A percentile compares a stretch with the other conserved stretches of the same genome.
phyloP scores from a whole-genome alignment of 345 rosid species.

The Noccaea bulbosa region DNA sequence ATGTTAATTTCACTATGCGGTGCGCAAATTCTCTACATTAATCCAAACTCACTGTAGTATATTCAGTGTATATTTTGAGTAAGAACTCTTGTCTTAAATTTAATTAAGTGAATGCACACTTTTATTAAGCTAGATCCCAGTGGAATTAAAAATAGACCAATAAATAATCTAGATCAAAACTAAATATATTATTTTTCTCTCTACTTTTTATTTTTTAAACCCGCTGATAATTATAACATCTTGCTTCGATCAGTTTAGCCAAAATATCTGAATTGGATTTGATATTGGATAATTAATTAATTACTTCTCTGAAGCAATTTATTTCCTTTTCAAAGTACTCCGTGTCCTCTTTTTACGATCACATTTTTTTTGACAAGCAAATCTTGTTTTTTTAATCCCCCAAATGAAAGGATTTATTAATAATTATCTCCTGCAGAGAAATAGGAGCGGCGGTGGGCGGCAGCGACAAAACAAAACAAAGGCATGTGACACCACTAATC shows the following conservation, averaged over 20 bases:
- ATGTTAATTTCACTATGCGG: not conserved
- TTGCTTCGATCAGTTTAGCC: not conserved
- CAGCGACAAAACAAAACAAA: slow-evolving; percentile 17
- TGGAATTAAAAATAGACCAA: too few species aligned
- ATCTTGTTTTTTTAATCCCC: not conserved
- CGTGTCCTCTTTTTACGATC: slow-evolving; percentile 41
- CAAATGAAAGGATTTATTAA: not conserved
- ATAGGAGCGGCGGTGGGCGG: slow-evolving; percentile 36
- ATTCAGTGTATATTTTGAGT: too few species aligned
- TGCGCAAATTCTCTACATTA: not conserved
- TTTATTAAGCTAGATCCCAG: too few species aligned
- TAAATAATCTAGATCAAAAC: too few species aligned
- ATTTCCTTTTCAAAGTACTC: slow-evolving; percentile 50
- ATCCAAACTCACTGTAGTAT: not conserved
- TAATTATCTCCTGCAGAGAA: slow-evolving; percentile 6
- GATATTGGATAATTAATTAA: not conserved
- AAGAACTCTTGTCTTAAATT: too few species aligned
- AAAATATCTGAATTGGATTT: slow-evolving; percentile 7
- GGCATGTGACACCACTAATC: slow-evolving; percentile 45
- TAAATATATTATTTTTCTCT: too few species aligned
- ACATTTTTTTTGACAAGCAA: not conserved
- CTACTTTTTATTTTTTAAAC: too few species aligned
- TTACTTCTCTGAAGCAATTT: not conserved
- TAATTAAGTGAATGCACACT: too few species aligned
- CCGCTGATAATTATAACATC: too few species aligned